A percentile compares a stretch with the other conserved stretches of the same genome.
Conservation (phyloP, 768 basidiomycete species). For the Chalciporus piperatus region DNA sequence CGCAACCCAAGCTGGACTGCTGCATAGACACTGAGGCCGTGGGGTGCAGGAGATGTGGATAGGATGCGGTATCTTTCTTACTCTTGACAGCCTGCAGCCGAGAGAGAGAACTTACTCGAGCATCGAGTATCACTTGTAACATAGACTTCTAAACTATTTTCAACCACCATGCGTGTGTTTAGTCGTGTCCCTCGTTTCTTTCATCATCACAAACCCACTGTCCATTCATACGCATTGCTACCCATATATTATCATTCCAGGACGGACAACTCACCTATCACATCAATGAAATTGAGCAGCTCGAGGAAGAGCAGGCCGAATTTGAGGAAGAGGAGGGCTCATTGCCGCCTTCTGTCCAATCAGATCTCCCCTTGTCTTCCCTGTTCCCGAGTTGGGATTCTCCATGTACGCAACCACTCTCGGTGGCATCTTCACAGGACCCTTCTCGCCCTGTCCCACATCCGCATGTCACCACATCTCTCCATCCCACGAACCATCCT, state of each 20-base stretch:
- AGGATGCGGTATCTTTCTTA: slow-evolving; percentile 22
- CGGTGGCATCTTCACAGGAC: slow-evolving; percentile 15
- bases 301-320: slow-evolving; percentile 13
- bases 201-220: slow-evolving; percentile 11
- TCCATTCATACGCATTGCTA: slow-evolving; percentile 16
- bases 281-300: no score
- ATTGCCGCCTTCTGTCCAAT: slow-evolving; percentile 12
- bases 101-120: slow-evolving; percentile 19
- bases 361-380: slow-evolving; percentile 31
- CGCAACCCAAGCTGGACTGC: slow-evolving; percentile 70
- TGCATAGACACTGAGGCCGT: slow-evolving; percentile 30
- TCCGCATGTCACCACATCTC: slow-evolving; percentile 12
- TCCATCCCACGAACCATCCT: slow-evolving; percentile 14
- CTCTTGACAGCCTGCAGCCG: slow-evolving; percentile 15
- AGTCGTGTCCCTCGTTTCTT: slow-evolving; percentile 16
- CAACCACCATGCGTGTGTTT: slow-evolving; percentile 11
- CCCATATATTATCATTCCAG: slow-evolving; percentile 9
- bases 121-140: slow-evolving; percentile 34
- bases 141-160: slow-evolving; percentile 28
- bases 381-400: slow-evolving; percentile 35
- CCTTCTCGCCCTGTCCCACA: slow-evolving; percentile 19
- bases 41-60: slow-evolving; percentile 12
- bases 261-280: no score
- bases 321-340: slow-evolving; percentile 20
- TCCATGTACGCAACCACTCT: slow-evolving; percentile 8